Conservation (phyloP, 768 basidiomycete species). For the Pholiota conissans region DNA sequence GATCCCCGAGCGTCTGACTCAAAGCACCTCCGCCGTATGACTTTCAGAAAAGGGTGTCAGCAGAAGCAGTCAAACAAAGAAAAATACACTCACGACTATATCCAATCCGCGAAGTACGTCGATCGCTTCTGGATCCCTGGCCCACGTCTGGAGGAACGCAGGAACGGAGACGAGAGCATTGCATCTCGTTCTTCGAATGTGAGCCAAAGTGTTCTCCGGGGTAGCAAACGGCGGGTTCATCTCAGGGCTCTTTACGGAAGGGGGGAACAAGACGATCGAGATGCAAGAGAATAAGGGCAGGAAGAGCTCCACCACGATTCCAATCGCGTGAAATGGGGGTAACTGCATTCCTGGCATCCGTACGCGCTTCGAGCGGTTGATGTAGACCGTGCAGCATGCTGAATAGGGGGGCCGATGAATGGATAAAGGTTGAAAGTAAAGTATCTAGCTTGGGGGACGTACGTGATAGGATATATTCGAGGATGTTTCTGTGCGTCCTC, state of each 20-base stretch:
- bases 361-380: background rate
- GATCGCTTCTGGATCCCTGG: conserved; percentile 19
- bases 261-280: conserved; percentile 26
- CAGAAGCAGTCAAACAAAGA: background rate
- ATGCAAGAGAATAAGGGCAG: conserved; percentile 21
- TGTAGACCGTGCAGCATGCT: background rate
- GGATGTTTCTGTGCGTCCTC: conserved; percentile 21
- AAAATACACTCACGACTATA: conserved; percentile 25
- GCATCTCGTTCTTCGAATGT: conserved; percentile 24
- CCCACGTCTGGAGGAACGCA: conserved; percentile 34
- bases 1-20: conserved; percentile 29
- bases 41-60: conserved; percentile 13
- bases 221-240: conserved; percentile 30
- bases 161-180: conserved; percentile 35
- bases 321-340: conserved; percentile 34
- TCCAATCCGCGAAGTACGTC: conserved; percentile 23
- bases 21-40: conserved; percentile 30
- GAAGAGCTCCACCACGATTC: conserved; percentile 24
- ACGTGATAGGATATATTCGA: background rate
- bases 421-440: background rate
- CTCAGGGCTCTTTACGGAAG: conserved; percentile 16
- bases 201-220: conserved; percentile 26
- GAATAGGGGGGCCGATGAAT: background rate
- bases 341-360: conserved; percentile 22
- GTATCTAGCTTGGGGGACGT: conserved; percentile 23